Conservation (phyloP, 78 protist species). For the Guillardia theta region DNA sequence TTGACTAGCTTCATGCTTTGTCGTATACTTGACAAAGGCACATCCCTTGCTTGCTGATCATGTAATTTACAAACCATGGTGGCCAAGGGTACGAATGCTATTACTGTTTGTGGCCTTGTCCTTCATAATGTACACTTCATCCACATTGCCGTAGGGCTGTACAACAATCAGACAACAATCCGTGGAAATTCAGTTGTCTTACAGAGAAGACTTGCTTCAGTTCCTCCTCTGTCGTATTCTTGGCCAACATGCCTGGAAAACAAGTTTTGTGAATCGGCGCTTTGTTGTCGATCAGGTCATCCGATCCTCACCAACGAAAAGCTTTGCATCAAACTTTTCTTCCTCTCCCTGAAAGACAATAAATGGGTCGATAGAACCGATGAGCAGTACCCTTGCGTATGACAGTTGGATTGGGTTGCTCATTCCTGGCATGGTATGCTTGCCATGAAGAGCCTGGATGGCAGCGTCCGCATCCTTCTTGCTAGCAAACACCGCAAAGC, state of each 20-base stretch:
- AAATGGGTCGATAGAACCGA: background rate
- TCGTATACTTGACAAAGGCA: conserved; percentile 7
- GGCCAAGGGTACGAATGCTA: too few species aligned
- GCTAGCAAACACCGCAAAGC: background rate
- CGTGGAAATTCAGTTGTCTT: too few species aligned
- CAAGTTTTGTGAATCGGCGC: too few species aligned
- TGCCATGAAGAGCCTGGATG: background rate
- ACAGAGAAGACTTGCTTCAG: background rate
- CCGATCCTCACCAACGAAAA: conserved; percentile 1
- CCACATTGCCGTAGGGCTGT: conserved; percentile 6
- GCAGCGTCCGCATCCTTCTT: background rate
- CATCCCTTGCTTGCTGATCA: conserved; percentile 34
- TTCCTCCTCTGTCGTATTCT: background rate
- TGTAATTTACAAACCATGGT: background rate
- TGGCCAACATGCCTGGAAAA: background rate
- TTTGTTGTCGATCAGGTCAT: too few species aligned
- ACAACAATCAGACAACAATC: too few species aligned
- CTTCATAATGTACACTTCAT: background rate
- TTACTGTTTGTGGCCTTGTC: too few species aligned
- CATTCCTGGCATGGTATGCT: background rate
- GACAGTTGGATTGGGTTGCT: background rate
- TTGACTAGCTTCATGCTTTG: background rate
- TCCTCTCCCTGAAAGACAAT: background rate
- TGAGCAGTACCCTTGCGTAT: background rate
- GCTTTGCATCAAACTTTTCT: background rate